Evolutionary conservation across 768 basidiomycete species (phyloP), one percentile per base, ranked within the genome.

Genomic region (Mycena maculata): DNA sequence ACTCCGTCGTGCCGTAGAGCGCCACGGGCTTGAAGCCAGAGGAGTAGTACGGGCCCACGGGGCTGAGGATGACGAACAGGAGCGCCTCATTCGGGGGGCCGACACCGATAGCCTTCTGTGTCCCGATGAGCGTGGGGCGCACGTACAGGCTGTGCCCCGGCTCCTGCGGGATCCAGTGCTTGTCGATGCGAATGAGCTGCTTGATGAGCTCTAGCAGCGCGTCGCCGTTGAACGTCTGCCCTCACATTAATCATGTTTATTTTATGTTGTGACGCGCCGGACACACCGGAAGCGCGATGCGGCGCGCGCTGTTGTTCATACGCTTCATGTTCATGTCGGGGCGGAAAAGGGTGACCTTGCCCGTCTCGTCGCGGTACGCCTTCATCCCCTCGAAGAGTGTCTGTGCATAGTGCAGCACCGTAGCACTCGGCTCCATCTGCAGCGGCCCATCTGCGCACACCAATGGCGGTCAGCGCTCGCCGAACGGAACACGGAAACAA

Each of bases 281-380:
- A 79, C 88, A 62, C 66, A 92, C 92, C 12, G 93, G 93, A 50
- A 94, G 76, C 22, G 92, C 93, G 59, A 95, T 83, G 44, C 96
- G 88, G 27, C 79, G 71, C 16, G 96, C 96, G 73, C 92, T 94
- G 49, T 71, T 86, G 80, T 94, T 95, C 95, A 99, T 96, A 28
- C 96, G 90, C 74, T 90, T 90, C 95, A 98, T 97, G 81, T 98
- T 98, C 93, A 94, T 94, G 79, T 98, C 94, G 3, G 96, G 97
- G 48, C 96, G 84, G 86, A 98, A 98, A 70, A 98, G 80, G 20
- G 91, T 88, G 23, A 96, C 88, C 28, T 86, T 88, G 38, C 91
- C 95, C 52, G 86, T 80, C 39, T 86, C 78, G 70, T 90, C 88
- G 52, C 90, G 85, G 81, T 97, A 98, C 1, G 96, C 96, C 77